Percentiles rank a stretch among this genome's conserved stretches.
Evolutionary conservation across 805 yeast species (phyloP).

Genomic region (Schwanniomyces vanrijiae): DNA sequence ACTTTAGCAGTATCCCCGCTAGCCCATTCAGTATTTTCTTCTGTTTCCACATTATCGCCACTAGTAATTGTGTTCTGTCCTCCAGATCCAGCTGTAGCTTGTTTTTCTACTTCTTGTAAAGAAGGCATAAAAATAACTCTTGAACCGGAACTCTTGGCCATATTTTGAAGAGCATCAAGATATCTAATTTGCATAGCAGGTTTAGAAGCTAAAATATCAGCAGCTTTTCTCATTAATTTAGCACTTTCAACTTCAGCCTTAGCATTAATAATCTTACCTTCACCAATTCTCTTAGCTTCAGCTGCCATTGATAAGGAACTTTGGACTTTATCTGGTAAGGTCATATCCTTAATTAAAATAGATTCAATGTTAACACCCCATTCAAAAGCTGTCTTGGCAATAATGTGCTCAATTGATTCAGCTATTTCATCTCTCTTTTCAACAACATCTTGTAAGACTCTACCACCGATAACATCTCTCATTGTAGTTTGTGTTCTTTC

Average conservation of each 20-base stretch:
- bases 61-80: constrained; percentile 6
- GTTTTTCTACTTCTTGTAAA: constrained; percentile 40
- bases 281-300: constrained; percentile 74
- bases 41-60: constrained; percentile 12
- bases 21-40: constrained; percentile 25
- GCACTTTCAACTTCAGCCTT: constrained; percentile 76
- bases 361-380: constrained; percentile 76
- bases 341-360: constrained; percentile 65
- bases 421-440: constrained; percentile 75
- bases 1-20: constrained; percentile 9
- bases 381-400: constrained; percentile 57
- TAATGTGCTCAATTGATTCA: constrained; percentile 58
- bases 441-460: constrained; percentile 67
- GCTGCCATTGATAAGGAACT: constrained; percentile 70
- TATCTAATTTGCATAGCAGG: constrained; percentile 80
- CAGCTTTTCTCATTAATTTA: constrained; percentile 75
- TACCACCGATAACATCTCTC: constrained; percentile 68
- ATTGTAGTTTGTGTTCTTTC: constrained; percentile 74
- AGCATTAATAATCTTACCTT: constrained; percentile 71
- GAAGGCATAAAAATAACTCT: constrained; percentile 75
- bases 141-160: constrained; percentile 62
- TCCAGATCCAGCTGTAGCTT: constrained; percentile 27
- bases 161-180: constrained; percentile 74
- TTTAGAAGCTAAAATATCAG: constrained; percentile 70
- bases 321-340: constrained; percentile 54